Conservation (phyloP, 768 basidiomycete genomes). For the Austroboletus eburneus region DNA sequence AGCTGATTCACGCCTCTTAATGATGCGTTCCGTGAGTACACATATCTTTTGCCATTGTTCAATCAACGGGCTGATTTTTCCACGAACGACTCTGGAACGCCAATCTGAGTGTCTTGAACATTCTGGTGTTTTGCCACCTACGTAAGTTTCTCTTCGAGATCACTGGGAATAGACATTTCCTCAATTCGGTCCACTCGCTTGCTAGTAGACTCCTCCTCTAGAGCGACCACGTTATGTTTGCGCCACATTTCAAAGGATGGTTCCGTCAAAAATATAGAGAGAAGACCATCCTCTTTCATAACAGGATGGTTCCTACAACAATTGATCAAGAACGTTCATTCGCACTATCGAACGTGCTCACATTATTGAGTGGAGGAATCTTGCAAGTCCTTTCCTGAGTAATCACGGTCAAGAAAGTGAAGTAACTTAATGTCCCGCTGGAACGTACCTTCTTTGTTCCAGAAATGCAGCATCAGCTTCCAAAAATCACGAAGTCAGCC, state of each 20-base stretch:
- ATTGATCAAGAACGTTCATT: neutral
- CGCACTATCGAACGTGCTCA: constrained; percentile 33
- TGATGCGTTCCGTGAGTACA: constrained; percentile 78
- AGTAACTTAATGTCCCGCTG: neutral
- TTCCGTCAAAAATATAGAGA: constrained; percentile 79
- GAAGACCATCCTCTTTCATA: constrained; percentile 80
- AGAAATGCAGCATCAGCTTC: constrained; percentile 85
- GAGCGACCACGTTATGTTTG: constrained; percentile 66
- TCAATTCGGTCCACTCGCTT: constrained; percentile 78
- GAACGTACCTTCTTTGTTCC: constrained; percentile 75
- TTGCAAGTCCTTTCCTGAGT: constrained; percentile 68
- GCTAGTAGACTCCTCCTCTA: constrained; percentile 84
- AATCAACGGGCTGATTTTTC: constrained; percentile 70
- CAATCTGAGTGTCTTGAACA: constrained; percentile 1
- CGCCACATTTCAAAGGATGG: constrained; percentile 85
- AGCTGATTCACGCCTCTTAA: constrained; percentile 88
- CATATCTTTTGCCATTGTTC: constrained; percentile 93
- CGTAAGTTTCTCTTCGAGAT: constrained; percentile 87
- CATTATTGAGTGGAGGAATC: constrained; percentile 79
- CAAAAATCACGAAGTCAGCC: constrained; percentile 8
- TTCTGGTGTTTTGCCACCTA: constrained; percentile 30
- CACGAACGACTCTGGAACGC: constrained; percentile 61
- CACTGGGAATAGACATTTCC: constrained; percentile 90
- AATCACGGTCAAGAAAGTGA: neutral
- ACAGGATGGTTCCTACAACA: constrained; percentile 81